These are phyloP conservation scores for Penicillium sp. DNA, from an alignment of 2,329 filamentous ascomycete species.

Conservation along the genomic window DNA sequence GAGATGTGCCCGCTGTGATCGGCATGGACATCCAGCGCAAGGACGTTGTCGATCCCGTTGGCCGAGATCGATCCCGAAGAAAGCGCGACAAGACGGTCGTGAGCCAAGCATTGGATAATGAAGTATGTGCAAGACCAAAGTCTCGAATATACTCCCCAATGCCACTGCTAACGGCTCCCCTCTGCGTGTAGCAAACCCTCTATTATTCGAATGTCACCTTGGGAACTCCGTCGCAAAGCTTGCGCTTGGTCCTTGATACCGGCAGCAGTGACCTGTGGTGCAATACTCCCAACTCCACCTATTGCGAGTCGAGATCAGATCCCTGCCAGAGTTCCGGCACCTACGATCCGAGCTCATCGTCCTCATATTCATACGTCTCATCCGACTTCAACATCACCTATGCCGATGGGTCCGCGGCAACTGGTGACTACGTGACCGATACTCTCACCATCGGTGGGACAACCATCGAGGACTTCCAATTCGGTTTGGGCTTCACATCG, in stretches of 20 bases:
- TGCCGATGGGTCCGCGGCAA: slow-evolving; percentile 76
- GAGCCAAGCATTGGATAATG: slow-evolving; percentile 57
- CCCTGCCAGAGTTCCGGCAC: slow-evolving; percentile 55
- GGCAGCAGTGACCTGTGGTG: slow-evolving; percentile 67
- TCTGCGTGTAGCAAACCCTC: slow-evolving; percentile 50
- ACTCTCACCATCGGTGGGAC: slow-evolving; percentile 61
- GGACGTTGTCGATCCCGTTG: slow-evolving; percentile 49
- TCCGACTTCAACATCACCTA: slow-evolving; percentile 87
- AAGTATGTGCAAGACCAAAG: slow-evolving; percentile 47
- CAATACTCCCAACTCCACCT: slow-evolving; percentile 55
- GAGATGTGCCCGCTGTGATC: slow-evolving; percentile 51
- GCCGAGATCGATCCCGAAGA: slow-evolving; percentile 52
- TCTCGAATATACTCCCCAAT: neutral
- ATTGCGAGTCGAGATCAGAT: slow-evolving; percentile 49
- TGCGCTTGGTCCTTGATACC: slow-evolving; percentile 65
- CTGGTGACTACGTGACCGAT: slow-evolving; percentile 81
- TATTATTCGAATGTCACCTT: slow-evolving; percentile 63
- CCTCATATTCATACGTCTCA: slow-evolving; percentile 74
- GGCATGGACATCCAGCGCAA: slow-evolving; percentile 57
- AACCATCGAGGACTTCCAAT: slow-evolving; percentile 57
- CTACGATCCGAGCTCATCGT: slow-evolving; percentile 64
- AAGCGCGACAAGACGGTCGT: slow-evolving; percentile 48
- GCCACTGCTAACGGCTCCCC: neutral
- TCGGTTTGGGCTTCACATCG: slow-evolving; percentile 63
- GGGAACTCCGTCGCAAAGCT: slow-evolving; percentile 60